phyloP scores from a whole-genome alignment of 1,284 basidiomycete genomes.

The Apiotrichum veenhuisii region DNA sequence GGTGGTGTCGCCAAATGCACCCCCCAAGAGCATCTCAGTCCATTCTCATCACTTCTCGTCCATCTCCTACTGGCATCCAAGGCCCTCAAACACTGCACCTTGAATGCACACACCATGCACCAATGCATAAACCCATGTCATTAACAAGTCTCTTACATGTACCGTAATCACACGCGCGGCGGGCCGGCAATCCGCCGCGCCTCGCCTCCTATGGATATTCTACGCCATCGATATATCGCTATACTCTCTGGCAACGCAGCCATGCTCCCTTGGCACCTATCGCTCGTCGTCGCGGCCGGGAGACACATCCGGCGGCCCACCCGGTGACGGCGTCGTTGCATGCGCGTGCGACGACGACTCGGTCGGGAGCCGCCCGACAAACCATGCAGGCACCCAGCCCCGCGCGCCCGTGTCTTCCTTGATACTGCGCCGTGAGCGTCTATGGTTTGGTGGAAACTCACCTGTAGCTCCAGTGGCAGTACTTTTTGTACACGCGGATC shows the following conservation, averaged over 20 bases:
- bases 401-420: constrained; percentile 81
- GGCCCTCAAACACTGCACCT: neutral
- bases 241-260: no score
- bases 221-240: neutral
- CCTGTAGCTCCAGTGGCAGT: constrained; percentile 89
- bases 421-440: constrained; percentile 53
- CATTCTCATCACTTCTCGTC: no score
- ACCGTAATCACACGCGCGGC: no score
- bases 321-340: neutral
- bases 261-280: neutral
- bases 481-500: constrained; percentile 90
- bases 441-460: neutral
- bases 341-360: neutral
- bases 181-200: no score
- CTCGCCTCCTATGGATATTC: no score
- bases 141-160: neutral
- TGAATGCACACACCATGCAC: neutral
- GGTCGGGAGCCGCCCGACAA: constrained; percentile 39
- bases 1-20: no score
- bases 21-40: no score
- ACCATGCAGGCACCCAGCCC: constrained; percentile 75
- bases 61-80: no score
- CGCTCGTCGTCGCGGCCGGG: neutral
- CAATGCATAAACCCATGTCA: neutral
- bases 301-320: neutral